Percentiles rank a stretch among this genome's conserved stretches.
Evolutionary conservation across 345 rosid genomes (phyloP).

Genomic region (sweet orange (Citrus sinensis)): DVS_A1.0 CM039163.1:37287501-37288000

Average conservation of each 20-base stretch:
- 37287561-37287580: constrained; percentile 81
- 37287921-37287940: neutral
- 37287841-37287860: constrained; percentile 29
- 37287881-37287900: neutral
- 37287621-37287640: constrained; percentile 95
- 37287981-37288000: neutral
- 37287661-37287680: constrained; percentile 94
- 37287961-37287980: neutral
- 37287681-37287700: constrained; percentile 93
- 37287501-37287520: constrained; percentile 71
- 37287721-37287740: constrained; percentile 86
- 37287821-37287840: constrained; percentile 85
- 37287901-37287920: neutral
- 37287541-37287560: constrained; percentile 77
- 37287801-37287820: constrained; percentile 82
- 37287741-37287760: constrained; percentile 88
- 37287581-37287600: constrained; percentile 69
- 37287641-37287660: constrained; percentile 90
- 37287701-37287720: constrained; percentile 77
- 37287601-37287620: constrained; percentile 96
- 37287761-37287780: constrained; percentile 79
- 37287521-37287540: constrained; percentile 74
- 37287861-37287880: neutral
- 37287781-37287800: constrained; percentile 66
- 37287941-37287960: neutral